phyloP scores from a whole-genome alignment of 139 green algal genomes.

The Chlamydomonas eustigma region DNA sequence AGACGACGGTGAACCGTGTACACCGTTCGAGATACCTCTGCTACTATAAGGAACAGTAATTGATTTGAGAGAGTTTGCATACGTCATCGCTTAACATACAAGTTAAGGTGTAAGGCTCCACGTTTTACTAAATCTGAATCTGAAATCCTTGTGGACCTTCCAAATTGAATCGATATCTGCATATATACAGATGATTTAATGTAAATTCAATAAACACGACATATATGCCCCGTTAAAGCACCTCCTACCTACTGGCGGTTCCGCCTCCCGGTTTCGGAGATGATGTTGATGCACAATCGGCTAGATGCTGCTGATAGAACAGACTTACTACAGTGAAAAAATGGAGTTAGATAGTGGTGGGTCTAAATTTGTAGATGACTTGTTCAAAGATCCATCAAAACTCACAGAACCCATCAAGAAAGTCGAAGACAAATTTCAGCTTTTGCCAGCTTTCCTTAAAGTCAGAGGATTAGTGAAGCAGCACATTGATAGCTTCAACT shows the following conservation, averaged over 20 bases:
- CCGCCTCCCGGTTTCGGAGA: no score
- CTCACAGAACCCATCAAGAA: conserved; percentile 75
- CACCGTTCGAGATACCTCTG: no score
- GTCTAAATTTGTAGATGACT: conserved; percentile 20
- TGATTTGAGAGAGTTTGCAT: no score
- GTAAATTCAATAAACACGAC: neutral
- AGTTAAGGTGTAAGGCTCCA: no score
- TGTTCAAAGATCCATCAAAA: conserved; percentile 51
- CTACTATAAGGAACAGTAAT: no score
- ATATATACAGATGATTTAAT: no score
- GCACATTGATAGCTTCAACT: conserved; percentile 98
- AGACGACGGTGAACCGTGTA: no score
- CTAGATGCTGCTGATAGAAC: neutral
- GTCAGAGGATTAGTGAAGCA: conserved; percentile 91
- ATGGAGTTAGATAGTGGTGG: neutral
- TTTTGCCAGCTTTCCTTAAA: conserved; percentile 92
- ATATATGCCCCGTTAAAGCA: neutral
- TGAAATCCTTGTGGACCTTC: no score
- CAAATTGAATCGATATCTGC: no score
- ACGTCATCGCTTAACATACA: no score
- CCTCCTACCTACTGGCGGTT: no score
- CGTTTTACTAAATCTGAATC: no score
- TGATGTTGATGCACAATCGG: neutral
- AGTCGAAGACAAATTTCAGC: conserved; percentile 89
- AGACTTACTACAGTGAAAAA: neutral